phyloP scores from a whole-genome alignment of 306 rosid species.

The Luffa acutangula region DNA sequence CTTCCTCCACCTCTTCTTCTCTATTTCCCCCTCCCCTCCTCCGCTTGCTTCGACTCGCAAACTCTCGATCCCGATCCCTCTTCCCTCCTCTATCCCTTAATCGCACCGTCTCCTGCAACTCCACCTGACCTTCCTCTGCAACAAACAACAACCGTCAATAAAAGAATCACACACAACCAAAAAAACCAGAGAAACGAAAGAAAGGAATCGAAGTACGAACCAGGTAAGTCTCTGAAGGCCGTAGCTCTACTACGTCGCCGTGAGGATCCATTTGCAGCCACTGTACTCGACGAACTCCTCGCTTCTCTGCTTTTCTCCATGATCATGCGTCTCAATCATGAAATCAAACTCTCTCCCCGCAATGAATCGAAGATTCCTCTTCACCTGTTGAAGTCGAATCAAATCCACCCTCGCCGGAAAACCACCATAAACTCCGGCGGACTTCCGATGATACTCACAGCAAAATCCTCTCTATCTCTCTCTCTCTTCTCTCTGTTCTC shows the following conservation, averaged over 20 bases:
- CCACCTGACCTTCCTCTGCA: constrained; percentile 32
- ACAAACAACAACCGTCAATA: not conserved
- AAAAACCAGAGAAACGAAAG: not conserved
- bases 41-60: constrained; percentile 24
- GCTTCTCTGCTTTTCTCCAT: constrained; percentile 57
- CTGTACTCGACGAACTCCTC: constrained; percentile 26
- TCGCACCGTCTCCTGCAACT: constrained; percentile 25
- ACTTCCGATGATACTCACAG: not conserved
- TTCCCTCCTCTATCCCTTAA: constrained; percentile 21
- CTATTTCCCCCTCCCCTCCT: constrained; percentile 29
- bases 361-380: not conserved
- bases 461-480: not conserved
- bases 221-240: constrained; percentile 33
- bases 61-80: constrained; percentile 26
- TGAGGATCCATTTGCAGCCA: constrained; percentile 25
- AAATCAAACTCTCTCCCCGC: constrained; percentile 11
- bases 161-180: not conserved
- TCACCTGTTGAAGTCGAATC: not conserved
- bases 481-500: not conserved
- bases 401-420: not conserved
- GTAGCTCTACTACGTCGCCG: constrained; percentile 25
- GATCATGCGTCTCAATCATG: constrained; percentile 25
- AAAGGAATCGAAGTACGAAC: constrained; percentile 8
- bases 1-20: constrained; percentile 20
- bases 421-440: not conserved